These are phyloP conservation scores for Croton laevigatus DNA, from an alignment of 441 rosid genomes.

Conservation along the genomic window DNA sequence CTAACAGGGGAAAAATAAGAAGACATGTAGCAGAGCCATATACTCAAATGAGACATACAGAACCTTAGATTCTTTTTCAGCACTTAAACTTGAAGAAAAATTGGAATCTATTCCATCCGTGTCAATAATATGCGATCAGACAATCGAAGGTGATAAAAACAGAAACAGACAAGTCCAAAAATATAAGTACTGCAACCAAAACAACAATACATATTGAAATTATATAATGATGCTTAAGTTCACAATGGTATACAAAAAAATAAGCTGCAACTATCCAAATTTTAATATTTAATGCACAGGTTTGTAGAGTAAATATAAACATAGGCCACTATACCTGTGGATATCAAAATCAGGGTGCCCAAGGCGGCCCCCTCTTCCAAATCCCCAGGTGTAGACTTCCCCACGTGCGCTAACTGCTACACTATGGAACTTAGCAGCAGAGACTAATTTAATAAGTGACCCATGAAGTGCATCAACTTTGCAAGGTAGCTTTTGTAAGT, in stretches of 20 bases:
- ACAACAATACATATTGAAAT: conserved; percentile 1
- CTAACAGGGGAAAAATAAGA: conserved; percentile 4
- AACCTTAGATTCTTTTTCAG: conserved; percentile 13
- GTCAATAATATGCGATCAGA: neutral
- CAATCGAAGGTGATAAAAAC: conserved; percentile 16
- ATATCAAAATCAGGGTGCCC: conserved; percentile 99
- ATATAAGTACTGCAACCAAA: conserved; percentile 13
- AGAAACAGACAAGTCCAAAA: conserved; percentile 16
- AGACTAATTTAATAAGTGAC: conserved; percentile 59
- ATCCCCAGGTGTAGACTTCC: conserved; percentile 96
- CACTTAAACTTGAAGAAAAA: conserved; percentile 17
- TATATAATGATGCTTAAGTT: neutral
- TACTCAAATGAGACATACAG: neutral
- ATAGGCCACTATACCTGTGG: conserved; percentile 58
- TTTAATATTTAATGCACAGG: neutral
- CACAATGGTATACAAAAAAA: neutral
- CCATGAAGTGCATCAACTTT: conserved; percentile 92
- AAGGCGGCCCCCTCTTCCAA: conserved; percentile 99
- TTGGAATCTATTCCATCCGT: conserved; percentile 17
- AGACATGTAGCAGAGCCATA: neutral
- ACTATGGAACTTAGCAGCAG: conserved; percentile 98
- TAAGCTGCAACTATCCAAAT: conserved; percentile 5
- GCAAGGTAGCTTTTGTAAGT: conserved; percentile 87
- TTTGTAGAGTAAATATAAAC: neutral
- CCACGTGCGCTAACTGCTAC: conserved; percentile 73